Percentiles rank a stretch among this genome's conserved stretches.
These are phyloP conservation scores for Trypanosoma cruzi DNA, from an alignment of 208 protist genomes.

Conservation along the genomic window DNA sequence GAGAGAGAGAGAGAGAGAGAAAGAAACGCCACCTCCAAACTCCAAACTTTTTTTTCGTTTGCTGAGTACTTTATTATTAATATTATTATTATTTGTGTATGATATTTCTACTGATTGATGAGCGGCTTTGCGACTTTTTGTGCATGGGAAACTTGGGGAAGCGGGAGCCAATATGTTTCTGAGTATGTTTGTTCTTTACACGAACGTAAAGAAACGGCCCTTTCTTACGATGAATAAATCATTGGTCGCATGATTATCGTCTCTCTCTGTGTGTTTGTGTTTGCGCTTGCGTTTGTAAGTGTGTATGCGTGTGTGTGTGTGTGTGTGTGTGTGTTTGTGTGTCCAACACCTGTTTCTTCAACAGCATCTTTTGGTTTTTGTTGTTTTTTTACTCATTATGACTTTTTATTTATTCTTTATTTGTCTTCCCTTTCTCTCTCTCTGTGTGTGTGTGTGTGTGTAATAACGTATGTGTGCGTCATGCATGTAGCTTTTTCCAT, in stretches of 20 bases:
- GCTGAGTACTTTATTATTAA: not conserved
- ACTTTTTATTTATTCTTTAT: not conserved
- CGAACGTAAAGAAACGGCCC: not conserved
- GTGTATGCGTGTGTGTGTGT: too few relatives aligned
- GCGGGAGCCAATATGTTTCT: not conserved
- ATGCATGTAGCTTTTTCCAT: not conserved
- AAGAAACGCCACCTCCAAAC: not conserved
- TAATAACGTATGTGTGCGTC: not conserved
- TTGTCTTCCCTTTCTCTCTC: too few relatives aligned
- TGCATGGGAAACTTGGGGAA: too few relatives aligned
- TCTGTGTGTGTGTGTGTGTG: too few relatives aligned
- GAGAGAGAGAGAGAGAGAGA: not conserved
- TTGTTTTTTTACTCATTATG: not conserved
- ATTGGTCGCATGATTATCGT: not conserved
- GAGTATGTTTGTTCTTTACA: not conserved
- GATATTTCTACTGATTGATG: too few relatives aligned
- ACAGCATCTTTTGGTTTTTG: conserved; percentile 7
- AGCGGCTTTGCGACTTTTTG: too few relatives aligned
- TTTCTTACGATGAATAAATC: too few relatives aligned
- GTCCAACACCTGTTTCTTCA: not conserved
- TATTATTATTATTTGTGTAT: conserved; percentile 1
- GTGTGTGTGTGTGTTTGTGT: too few relatives aligned
- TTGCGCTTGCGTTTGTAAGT: not conserved
- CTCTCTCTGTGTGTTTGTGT: conserved; percentile 11
- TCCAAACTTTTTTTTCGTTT: not conserved